phyloP scores from a whole-genome alignment of 2,329 filamentous ascomycete genomes.

The Cladosporium sp. region DNA sequence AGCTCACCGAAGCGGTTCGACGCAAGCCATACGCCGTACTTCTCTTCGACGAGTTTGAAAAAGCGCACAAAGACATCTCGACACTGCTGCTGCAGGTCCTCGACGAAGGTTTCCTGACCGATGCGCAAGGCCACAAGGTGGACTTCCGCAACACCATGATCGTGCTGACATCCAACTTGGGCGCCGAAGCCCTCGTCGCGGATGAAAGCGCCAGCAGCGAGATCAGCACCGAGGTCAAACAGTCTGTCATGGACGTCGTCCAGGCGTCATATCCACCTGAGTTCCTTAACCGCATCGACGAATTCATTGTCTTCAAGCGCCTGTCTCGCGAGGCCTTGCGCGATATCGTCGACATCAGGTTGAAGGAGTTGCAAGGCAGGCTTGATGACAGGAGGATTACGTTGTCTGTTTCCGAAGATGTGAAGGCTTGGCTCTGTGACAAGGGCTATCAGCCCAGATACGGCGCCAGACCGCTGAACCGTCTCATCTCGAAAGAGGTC shows the following conservation, averaged over 20 bases:
- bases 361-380: constrained; percentile 76
- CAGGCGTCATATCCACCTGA: constrained; percentile 73
- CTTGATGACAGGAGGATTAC: constrained; percentile 82
- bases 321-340: constrained; percentile 72
- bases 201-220: constrained; percentile 28
- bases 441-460: constrained; percentile 88
- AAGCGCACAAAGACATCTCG: constrained; percentile 92
- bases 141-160: constrained; percentile 97
- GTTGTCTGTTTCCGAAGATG: constrained; percentile 65
- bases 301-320: constrained; percentile 93
- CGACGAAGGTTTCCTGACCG: constrained; percentile 93
- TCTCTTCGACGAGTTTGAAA: constrained; percentile 96
- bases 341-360: constrained; percentile 89
- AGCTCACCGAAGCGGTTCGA: constrained; percentile 90
- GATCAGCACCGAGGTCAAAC: constrained; percentile 68
- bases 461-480: constrained; percentile 84
- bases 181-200: constrained; percentile 80
- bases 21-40: constrained; percentile 93
- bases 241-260: constrained; percentile 85
- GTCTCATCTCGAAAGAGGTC: constrained; percentile 85
- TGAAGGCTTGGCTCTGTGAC: constrained; percentile 82
- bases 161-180: constrained; percentile 91
- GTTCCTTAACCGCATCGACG: constrained; percentile 94
- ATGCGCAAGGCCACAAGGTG: constrained; percentile 92
- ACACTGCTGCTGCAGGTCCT: constrained; percentile 88